Percentiles rank a stretch among this genome's conserved stretches.
Conservation (phyloP, 257 asterid species). For the Cordia subcordata region DNA sequence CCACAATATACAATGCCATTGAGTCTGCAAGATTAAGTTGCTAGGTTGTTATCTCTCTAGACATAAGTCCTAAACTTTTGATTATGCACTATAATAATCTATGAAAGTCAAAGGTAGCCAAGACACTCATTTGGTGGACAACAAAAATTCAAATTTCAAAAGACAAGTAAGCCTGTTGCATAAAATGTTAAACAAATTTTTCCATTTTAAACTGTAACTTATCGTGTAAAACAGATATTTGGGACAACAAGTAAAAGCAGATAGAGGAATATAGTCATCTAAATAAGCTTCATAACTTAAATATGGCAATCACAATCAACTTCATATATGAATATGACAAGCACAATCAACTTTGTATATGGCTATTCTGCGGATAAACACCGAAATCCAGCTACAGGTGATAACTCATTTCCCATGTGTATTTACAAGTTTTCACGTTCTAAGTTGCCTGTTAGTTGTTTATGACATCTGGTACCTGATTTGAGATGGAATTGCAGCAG, state of each 20-base stretch:
- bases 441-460: too few relatives aligned
- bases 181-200: too few relatives aligned
- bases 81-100: neutral
- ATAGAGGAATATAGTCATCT: neutral
- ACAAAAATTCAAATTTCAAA: neutral
- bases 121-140: neutral
- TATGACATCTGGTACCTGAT: too few relatives aligned
- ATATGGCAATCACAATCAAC: too few relatives aligned
- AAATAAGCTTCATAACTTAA: neutral
- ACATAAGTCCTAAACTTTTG: neutral
- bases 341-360: too few relatives aligned
- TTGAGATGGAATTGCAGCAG: too few relatives aligned
- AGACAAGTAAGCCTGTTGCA: neutral
- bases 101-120: neutral
- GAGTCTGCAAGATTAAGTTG: constrained; percentile 49
- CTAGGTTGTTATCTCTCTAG: neutral
- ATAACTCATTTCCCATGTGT: too few relatives aligned
- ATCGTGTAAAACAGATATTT: neutral
- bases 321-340: too few relatives aligned
- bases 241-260: neutral
- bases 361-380: too few relatives aligned
- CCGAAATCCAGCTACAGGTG: too few relatives aligned
- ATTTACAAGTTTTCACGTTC: too few relatives aligned
- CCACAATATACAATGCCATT: constrained; percentile 89
- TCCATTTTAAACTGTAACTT: too few relatives aligned